These are phyloP conservation scores for Bacidia rubella DNA, from an alignment of 495 filamentous ascomycete genomes.

Conservation along the genomic window DNA sequence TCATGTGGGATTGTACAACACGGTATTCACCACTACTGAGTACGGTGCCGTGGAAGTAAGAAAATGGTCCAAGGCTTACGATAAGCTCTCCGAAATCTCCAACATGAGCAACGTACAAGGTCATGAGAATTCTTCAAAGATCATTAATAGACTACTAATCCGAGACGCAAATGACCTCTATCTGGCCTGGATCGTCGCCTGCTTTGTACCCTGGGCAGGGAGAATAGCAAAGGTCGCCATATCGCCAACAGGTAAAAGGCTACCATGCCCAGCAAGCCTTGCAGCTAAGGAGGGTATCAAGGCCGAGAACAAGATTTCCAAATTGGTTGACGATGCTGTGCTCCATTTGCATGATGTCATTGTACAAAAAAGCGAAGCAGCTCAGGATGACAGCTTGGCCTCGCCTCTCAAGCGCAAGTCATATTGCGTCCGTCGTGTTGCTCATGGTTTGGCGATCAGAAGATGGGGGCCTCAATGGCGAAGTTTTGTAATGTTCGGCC, in stretches of 20 bases:
- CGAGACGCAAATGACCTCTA: constrained; percentile 45
- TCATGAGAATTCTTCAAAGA: constrained; percentile 32
- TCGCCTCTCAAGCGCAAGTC: constrained; percentile 31
- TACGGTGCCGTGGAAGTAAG: constrained; percentile 18
- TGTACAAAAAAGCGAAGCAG: constrained; percentile 38
- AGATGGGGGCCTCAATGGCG: constrained; percentile 66
- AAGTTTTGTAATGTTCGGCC: constrained; percentile 53
- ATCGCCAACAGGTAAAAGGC: constrained; percentile 31
- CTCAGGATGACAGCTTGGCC: constrained; percentile 20
- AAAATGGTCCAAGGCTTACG: constrained; percentile 37
- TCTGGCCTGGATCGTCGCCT: constrained; percentile 61
- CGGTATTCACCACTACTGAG: constrained; percentile 54
- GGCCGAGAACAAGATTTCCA: constrained; percentile 55
- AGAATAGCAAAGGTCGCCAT: constrained; percentile 31
- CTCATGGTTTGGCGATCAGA: constrained; percentile 65
- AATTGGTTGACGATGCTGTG: constrained; percentile 51
- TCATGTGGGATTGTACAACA: constrained; percentile 57
- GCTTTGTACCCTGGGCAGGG: constrained; percentile 62
- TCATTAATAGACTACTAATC: constrained; percentile 42
- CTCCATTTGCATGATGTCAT: constrained; percentile 45
- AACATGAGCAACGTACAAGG: constrained; percentile 2
- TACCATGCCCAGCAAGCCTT: constrained; percentile 38
- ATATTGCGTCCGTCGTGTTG: constrained; percentile 24
- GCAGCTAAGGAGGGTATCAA: constrained; percentile 68
- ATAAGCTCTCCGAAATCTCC: constrained; percentile 25